phyloP scores from a whole-genome alignment of 1,284 basidiomycete species.

The Ganoderma lingzhi region DNA sequence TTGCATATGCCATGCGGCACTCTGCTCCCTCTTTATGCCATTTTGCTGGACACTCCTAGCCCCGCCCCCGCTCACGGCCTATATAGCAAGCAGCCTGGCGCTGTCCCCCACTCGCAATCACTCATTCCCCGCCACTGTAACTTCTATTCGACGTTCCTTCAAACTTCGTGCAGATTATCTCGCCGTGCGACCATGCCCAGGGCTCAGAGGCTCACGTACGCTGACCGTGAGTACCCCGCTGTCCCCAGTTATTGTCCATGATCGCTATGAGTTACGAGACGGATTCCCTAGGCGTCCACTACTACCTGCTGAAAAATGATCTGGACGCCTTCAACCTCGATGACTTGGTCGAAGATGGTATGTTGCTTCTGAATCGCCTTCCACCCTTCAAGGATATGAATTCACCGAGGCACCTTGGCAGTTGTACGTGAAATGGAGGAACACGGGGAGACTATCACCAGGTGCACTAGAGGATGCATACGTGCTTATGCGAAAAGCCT shows the following conservation, averaged over 20 bases:
- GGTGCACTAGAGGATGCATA: not conserved
- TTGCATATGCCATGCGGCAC: not conserved
- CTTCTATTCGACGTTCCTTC: not conserved
- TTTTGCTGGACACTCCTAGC: not conserved
- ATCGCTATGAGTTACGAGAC: not conserved
- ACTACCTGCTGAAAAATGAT: not conserved
- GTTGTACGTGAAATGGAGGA: not conserved
- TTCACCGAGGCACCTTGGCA: not conserved
- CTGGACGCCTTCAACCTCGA: not conserved
- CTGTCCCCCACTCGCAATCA: not conserved
- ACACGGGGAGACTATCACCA: not conserved
- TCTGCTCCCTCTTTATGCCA: not conserved
- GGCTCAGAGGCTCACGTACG: not conserved
- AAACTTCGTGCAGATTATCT: not conserved
- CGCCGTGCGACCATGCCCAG: constrained; percentile 1
- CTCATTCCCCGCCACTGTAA: not conserved
- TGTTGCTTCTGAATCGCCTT: not conserved
- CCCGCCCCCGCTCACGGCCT: not conserved
- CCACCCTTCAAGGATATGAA: not conserved
- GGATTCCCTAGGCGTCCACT: not conserved
- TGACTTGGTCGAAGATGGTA: not conserved
- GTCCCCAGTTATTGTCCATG: not conserved
- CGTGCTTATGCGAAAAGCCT: not conserved
- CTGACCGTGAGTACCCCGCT: not conserved
- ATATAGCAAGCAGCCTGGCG: constrained; percentile 1